A percentile compares a stretch with the other conserved stretches of the same genome.
These are phyloP conservation scores for Trichocomaceae sp. DNA, from an alignment of 2,329 filamentous ascomycete genomes.

Conservation along the genomic window DNA sequence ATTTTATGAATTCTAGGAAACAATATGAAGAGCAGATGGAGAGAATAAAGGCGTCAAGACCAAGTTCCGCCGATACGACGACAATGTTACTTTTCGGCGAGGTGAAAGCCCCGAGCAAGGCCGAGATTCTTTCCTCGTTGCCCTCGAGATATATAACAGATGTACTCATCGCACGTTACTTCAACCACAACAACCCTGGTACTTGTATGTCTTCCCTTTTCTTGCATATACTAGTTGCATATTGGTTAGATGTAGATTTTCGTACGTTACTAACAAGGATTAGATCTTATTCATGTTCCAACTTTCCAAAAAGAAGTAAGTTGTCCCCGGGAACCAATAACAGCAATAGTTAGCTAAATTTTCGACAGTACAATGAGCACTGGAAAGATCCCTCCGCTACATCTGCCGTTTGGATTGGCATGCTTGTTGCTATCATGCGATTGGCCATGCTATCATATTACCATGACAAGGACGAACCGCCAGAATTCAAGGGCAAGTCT, in stretches of 20 bases:
- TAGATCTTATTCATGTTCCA: conserved; percentile 69
- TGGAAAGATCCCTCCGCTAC: conserved; percentile 55
- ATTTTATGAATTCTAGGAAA: conserved; percentile 79
- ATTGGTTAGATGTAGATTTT: not conserved
- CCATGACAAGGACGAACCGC: conserved; percentile 56
- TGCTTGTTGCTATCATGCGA: conserved; percentile 60
- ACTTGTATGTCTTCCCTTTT: conserved; percentile 43
- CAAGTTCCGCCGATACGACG: conserved; percentile 44
- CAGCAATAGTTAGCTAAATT: conserved; percentile 4
- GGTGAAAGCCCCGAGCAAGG: conserved; percentile 60
- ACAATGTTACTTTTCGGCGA: conserved; percentile 75
- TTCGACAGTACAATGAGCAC: conserved; percentile 52
- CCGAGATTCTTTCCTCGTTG: conserved; percentile 71
- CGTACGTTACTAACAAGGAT: conserved; percentile 9
- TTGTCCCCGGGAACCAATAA: not conserved
- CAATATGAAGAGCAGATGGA: conserved; percentile 78
- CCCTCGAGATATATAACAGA: conserved; percentile 78
- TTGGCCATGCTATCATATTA: conserved; percentile 58
- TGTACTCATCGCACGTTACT: conserved; percentile 79
- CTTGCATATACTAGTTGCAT: not conserved
- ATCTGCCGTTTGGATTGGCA: conserved; percentile 54
- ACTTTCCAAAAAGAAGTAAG: conserved; percentile 70
- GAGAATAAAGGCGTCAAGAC: conserved; percentile 63
- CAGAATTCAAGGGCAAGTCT: conserved; percentile 54
- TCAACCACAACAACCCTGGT: conserved; percentile 68